These are phyloP conservation scores for Metarhizium brunneum DNA, from an alignment of 2,329 filamentous ascomycete species.

Conservation along the genomic window DNA sequence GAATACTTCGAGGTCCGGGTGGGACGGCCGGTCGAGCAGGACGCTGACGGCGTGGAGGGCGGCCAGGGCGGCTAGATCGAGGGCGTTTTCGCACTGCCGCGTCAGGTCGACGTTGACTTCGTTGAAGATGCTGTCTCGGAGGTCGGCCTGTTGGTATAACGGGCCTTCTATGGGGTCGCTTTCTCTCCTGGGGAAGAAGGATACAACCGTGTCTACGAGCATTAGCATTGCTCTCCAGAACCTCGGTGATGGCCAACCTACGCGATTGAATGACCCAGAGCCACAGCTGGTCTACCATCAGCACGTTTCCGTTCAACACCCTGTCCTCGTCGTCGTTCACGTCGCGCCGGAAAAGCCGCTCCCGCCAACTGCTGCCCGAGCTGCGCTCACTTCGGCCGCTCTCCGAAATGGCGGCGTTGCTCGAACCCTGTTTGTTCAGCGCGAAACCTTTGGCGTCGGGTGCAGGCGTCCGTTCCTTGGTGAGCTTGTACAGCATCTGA, in stretches of 20 bases:
- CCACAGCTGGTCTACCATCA: slow-evolving; percentile 63
- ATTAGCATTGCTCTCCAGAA: slow-evolving; percentile 4
- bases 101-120: slow-evolving; percentile 57
- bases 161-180: slow-evolving; percentile 45
- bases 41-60: slow-evolving; percentile 54
- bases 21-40: slow-evolving; percentile 47
- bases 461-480: slow-evolving; percentile 33
- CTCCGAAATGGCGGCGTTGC: slow-evolving; percentile 16
- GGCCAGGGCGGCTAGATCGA: slow-evolving; percentile 54
- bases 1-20: slow-evolving; percentile 54
- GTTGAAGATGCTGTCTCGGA: slow-evolving; percentile 55
- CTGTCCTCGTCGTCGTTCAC: slow-evolving; percentile 20
- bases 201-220: slow-evolving; percentile 36
- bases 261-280: slow-evolving; percentile 47
- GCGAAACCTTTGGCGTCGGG: slow-evolving; percentile 13
- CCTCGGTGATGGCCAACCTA: slow-evolving; percentile 19
- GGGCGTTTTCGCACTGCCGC: slow-evolving; percentile 49
- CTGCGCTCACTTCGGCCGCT: slow-evolving; percentile 17
- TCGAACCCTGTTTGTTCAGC: slow-evolving; percentile 20
- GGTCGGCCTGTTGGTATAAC: slow-evolving; percentile 49
- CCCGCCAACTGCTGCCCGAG: slow-evolving; percentile 16
- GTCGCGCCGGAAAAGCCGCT: slow-evolving; percentile 12
- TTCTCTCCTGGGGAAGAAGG: slow-evolving; percentile 47
- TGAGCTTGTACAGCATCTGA: slow-evolving; percentile 59
- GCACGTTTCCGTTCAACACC: slow-evolving; percentile 43